Conservation (phyloP, 208 protist species). For the Crithidia mellificae region DNA sequence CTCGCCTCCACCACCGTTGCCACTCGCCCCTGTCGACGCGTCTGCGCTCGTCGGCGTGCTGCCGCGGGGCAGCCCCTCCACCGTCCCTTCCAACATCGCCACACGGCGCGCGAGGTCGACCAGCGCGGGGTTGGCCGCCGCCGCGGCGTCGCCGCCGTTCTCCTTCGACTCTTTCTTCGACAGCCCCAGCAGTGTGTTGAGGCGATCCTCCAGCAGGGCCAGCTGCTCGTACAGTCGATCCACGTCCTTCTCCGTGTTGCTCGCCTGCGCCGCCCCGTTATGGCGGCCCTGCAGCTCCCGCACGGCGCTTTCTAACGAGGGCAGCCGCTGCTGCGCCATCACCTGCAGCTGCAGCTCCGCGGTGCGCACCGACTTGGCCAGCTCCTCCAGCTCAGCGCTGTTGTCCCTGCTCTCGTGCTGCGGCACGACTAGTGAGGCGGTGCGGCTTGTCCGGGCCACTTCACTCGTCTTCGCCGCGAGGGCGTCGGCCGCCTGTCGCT, state of each 20-base stretch:
- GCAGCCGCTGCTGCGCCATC: slow-evolving; percentile 38
- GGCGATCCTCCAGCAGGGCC: slow-evolving; percentile 48
- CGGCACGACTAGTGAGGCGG: slow-evolving; percentile 4
- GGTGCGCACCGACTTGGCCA: slow-evolving; percentile 24
- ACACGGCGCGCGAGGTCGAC: slow-evolving; percentile 53
- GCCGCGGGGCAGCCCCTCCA: slow-evolving; percentile 37
- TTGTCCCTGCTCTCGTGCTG: not conserved
- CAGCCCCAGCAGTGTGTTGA: slow-evolving; percentile 44
- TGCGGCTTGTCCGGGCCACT: slow-evolving; percentile 27
- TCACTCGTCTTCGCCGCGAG: slow-evolving; percentile 48
- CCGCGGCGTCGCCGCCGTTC: slow-evolving; percentile 5
- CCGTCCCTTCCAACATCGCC: slow-evolving; percentile 44
- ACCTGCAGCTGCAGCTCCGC: slow-evolving; percentile 42
- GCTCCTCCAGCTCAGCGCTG: slow-evolving; percentile 20
- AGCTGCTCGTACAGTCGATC: slow-evolving; percentile 41
- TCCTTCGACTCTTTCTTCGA: slow-evolving; percentile 4
- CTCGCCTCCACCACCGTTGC: slow-evolving; percentile 13
- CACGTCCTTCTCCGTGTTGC: slow-evolving; percentile 36
- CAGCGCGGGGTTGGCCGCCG: slow-evolving; percentile 27
- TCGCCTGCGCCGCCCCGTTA: slow-evolving; percentile 9
- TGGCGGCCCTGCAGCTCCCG: slow-evolving; percentile 16
- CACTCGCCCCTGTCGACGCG: not conserved
- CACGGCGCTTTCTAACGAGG: slow-evolving; percentile 28
- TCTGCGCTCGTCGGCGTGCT: not conserved
- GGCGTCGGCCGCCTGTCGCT: slow-evolving; percentile 59